Conservation (phyloP, 1,284 basidiomycete species). For the Hemileccinum hortonii region DNA sequence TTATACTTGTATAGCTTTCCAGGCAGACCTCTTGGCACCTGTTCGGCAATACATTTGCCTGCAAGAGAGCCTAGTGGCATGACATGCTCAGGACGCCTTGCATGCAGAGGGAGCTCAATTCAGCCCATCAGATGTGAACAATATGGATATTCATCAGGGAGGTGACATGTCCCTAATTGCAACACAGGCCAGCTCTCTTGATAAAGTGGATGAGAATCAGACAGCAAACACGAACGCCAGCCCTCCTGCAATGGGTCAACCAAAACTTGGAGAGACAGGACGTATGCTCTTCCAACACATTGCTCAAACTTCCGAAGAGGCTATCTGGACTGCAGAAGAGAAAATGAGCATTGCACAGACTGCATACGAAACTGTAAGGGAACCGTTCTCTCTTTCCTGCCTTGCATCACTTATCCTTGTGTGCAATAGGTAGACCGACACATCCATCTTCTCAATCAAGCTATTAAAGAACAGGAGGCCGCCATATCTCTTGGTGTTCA, state of each 20-base stretch:
- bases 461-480: constrained; percentile 70
- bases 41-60: constrained; percentile 45
- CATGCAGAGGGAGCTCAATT: not conserved
- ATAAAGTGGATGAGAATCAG: not conserved
- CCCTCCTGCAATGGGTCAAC: constrained; percentile 3
- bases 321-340: constrained; percentile 64
- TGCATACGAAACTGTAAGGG: constrained; percentile 61
- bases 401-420: constrained; percentile 3
- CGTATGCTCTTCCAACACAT: constrained; percentile 56
- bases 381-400: not conserved
- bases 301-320: constrained; percentile 58
- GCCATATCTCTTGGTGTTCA: constrained; percentile 54
- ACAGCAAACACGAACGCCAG: not conserved
- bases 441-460: constrained; percentile 69
- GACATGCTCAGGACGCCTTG: not conserved
- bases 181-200: constrained; percentile 9
- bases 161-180: not conserved
- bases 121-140: not conserved
- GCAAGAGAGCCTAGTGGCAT: constrained; percentile 29
- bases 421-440: constrained; percentile 60
- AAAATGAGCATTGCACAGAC: constrained; percentile 72
- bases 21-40: constrained; percentile 40
- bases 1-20: constrained; percentile 36
- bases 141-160: not conserved
- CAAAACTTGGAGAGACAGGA: constrained; percentile 34